Evolutionary conservation across 2,329 filamentous ascomycete species (phyloP).

Genomic region (Thielaviopsis ethacetica): DNA sequence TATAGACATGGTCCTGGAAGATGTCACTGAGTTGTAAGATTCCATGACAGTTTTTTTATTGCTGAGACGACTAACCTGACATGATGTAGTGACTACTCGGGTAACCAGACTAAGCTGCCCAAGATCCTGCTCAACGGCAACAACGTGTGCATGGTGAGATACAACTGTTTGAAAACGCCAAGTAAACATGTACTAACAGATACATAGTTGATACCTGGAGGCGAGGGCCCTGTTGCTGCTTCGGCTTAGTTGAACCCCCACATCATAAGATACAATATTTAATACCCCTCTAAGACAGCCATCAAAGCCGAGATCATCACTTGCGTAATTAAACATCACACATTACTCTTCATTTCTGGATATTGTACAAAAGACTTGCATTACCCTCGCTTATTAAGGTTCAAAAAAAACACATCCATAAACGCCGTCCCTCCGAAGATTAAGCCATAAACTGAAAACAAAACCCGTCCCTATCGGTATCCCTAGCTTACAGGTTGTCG

Average conservation of each 20-base stretch:
- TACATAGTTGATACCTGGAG: constrained; percentile 56
- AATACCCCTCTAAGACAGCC: not conserved
- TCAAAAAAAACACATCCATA: not conserved
- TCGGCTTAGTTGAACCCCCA: constrained; percentile 12
- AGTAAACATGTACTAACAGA: constrained; percentile 8
- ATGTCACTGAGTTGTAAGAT: constrained; percentile 86
- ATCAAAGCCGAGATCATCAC: not conserved
- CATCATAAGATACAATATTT: constrained; percentile 1
- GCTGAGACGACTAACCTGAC: not conserved
- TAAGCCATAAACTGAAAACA: not conserved
- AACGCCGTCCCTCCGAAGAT: not conserved
- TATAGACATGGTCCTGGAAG: constrained; percentile 91
- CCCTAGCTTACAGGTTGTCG: constrained; percentile 23
- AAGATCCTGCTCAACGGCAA: constrained; percentile 97
- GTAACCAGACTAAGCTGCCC: constrained; percentile 70
- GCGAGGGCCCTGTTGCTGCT: constrained; percentile 45
- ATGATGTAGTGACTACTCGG: constrained; percentile 65
- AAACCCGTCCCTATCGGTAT: not conserved
- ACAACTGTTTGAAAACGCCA: not conserved
- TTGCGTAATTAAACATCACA: not conserved
- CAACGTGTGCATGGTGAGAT: constrained; percentile 92
- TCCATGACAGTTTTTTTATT: not conserved
- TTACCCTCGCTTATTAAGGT: not conserved
- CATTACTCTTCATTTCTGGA: not conserved
- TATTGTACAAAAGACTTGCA: not conserved